Evolutionary conservation across 768 basidiomycete species (phyloP), one percentile per base, ranked within the genome.

Genomic region (Boletus sp.): DNA sequence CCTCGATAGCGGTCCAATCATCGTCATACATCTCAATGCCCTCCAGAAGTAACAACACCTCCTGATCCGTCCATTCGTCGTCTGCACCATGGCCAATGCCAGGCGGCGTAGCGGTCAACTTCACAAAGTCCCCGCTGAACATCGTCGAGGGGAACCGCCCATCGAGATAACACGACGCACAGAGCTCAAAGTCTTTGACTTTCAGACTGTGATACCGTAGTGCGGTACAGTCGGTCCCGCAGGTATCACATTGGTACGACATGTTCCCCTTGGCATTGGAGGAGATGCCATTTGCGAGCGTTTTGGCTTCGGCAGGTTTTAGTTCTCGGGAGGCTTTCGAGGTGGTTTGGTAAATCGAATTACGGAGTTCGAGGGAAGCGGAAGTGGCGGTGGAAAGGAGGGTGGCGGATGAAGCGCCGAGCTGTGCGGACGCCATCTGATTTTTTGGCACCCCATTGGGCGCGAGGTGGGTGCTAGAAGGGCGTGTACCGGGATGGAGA

Each of bases 1-100:
- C 90, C 60, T 95, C 88, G 58, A 98, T 85, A 46, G 83, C 81
- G 21, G 84, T 84, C 96, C 96, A 99, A 65, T 98, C 96, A 64
- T 98, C 96, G 60, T 97, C 93, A 69, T 86, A 93, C 92, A 99
- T 97, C 72, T 99, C 97, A 40, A 99, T 83, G 15, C 87, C 97
- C 70, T 99, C 97, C n/a, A 99, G 79, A 5, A 99, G 77, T 8
- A 90, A 72, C 10, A 99, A 72, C 19, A 87, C 79, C 71, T 99
- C 97, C 67, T 94, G 88, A 67, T 97, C 95, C 2, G 84, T 79
- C 97, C 97, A 99, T 51, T 88, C 84, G 51, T 85, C 85, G 29
- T 77, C 79, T 13, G 71, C 73, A 30, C 78, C 68, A 19, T 71
- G 69, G 7, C 70, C 64, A 6, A 70, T 57, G 4, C 69, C 71